Conservation (phyloP, 768 basidiomycete species). For the Coprinopsis marcescibilis region DNA sequence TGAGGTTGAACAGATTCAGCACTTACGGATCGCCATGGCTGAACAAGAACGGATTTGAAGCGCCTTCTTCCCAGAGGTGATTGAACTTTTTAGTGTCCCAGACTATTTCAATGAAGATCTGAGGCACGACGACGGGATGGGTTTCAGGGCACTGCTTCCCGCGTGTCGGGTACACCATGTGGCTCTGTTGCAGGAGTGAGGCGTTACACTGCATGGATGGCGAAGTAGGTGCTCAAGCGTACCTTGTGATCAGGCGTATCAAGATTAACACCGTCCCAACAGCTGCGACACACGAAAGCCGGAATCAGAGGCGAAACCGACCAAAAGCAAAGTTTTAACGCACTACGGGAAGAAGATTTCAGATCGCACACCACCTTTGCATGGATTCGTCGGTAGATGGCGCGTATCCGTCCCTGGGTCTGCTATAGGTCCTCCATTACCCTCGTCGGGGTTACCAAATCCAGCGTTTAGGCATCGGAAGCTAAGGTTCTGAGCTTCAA, state of each 20-base stretch:
- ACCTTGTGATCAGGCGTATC: constrained; percentile 9
- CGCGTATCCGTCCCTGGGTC: constrained; percentile 2
- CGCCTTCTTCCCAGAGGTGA: constrained; percentile 4
- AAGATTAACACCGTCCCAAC: constrained; percentile 9
- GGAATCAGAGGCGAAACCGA: neutral
- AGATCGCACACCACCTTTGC: constrained; percentile 2
- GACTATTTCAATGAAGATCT: constrained; percentile 8
- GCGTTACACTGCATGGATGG: neutral
- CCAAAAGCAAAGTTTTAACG: neutral
- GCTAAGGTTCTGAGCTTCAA: neutral
- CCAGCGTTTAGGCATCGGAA: constrained; percentile 3
- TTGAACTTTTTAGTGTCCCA: constrained; percentile 12
- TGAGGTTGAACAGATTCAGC: neutral
- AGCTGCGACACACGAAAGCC: neutral
- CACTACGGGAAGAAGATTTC: constrained; percentile 9
- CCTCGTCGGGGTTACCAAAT: constrained; percentile 4
- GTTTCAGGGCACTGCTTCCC: constrained; percentile 6
- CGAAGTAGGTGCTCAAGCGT: neutral
- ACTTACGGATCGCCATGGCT: constrained; percentile 9
- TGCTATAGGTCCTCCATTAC: constrained; percentile 8
- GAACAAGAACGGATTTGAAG: constrained; percentile 7
- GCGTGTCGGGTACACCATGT: constrained; percentile 3
- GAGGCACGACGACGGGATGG: constrained; percentile 7
- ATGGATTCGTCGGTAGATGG: neutral
- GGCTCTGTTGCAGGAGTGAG: constrained; percentile 1